phyloP scores from a whole-genome alignment of 1,139 yeast genomes.

The Yamadazyma atlantica region DNA sequence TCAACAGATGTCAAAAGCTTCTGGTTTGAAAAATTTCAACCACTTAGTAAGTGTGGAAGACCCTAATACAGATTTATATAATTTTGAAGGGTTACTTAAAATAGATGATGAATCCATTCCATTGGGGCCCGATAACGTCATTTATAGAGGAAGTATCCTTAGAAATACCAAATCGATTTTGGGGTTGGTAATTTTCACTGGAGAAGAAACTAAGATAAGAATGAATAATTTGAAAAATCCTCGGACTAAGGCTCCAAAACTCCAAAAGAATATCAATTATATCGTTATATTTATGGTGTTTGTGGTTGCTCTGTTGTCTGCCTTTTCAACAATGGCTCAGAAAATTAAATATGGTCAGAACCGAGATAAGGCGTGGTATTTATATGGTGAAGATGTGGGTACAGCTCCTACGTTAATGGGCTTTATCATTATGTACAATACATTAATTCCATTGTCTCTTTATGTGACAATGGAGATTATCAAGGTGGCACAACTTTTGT shows the following conservation, averaged over 20 bases:
- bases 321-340: constrained; percentile 83
- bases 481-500: constrained; percentile 77
- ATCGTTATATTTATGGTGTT: constrained; percentile 87
- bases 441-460: constrained; percentile 89
- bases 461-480: constrained; percentile 97
- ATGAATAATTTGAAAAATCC: constrained; percentile 93
- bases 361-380: constrained; percentile 68
- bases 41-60: constrained; percentile 74
- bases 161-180: constrained; percentile 74
- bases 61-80: constrained; percentile 87
- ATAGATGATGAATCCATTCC: constrained; percentile 43
- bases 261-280: constrained; percentile 77
- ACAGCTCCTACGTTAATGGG: constrained; percentile 92
- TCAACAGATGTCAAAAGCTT: constrained; percentile 46
- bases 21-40: constrained; percentile 49
- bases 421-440: constrained; percentile 94
- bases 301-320: constrained; percentile 71
- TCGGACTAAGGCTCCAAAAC: constrained; percentile 87
- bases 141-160: constrained; percentile 85
- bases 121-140: constrained; percentile 73
- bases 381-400: constrained; percentile 74
- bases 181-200: constrained; percentile 87
- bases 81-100: constrained; percentile 69
- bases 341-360: constrained; percentile 48
- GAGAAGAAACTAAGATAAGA: constrained; percentile 93